phyloP scores from a whole-genome alignment of 306 rosid species.

The Fagus sylvatica region DNA sequence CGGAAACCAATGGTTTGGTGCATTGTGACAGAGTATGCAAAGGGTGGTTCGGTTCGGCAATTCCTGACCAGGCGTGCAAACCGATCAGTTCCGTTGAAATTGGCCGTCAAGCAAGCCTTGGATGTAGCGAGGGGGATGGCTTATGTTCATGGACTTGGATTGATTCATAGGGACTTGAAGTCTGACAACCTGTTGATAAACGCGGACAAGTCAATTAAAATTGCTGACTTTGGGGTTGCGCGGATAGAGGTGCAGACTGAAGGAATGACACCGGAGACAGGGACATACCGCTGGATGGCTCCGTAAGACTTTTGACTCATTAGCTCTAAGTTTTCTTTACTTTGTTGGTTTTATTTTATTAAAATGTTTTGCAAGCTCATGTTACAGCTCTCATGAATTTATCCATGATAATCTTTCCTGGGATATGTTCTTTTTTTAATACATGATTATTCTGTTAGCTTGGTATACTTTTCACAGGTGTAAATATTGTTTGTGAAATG shows the following conservation, averaged over 20 bases:
- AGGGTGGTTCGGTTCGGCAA: constrained; percentile 91
- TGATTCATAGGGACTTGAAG: constrained; percentile 25
- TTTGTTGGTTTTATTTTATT: neutral
- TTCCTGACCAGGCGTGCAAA: neutral
- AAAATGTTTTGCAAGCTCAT: neutral
- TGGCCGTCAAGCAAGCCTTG: constrained; percentile 19
- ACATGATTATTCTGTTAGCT: too few species aligned
- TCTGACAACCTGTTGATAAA: constrained; percentile 8
- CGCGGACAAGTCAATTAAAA: constrained; percentile 16
- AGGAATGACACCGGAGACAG: constrained; percentile 99
- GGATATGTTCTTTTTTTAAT: too few species aligned
- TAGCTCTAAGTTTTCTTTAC: neutral
- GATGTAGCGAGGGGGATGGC: constrained; percentile 18
- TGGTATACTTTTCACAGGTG: too few species aligned
- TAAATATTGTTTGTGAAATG: too few species aligned
- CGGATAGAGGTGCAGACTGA: constrained; percentile 98
- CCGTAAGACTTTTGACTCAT: constrained; percentile 70
- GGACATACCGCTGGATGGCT: constrained; percentile 99
- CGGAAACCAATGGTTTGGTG: constrained; percentile 9
- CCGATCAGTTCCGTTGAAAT: constrained; percentile 10
- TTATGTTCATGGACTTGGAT: constrained; percentile 16
- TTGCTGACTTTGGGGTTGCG: constrained; percentile 36
- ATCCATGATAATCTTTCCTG: neutral
- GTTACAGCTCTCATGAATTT: neutral
- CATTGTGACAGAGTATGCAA: constrained; percentile 7